These are phyloP conservation scores for Triticum aestivum DNA, from an alignment of 176 grass and related monocot genomes.

Conservation along the genomic window IWGSC_CS_RefSeq_v2.1 NC_057804.1:577612839-577613338, in stretches of 20 bases:
- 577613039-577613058: too few species aligned
- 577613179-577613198: background rate
- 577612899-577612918: too few species aligned
- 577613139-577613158: slow-evolving; percentile 7
- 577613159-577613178: background rate
- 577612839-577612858: too few species aligned
- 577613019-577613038: background rate
- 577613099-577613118: background rate
- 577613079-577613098: background rate
- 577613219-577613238: background rate
- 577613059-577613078: background rate
- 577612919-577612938: too few species aligned
- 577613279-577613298: background rate
- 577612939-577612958: too few species aligned
- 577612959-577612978: background rate
- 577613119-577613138: background rate
- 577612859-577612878: too few species aligned
- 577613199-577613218: background rate
- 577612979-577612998: background rate
- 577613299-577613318: slow-evolving; percentile 1
- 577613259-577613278: background rate
- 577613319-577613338: background rate
- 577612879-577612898: too few species aligned
- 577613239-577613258: background rate
- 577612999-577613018: background rate